Conservation (phyloP, 2,329 filamentous ascomycete genomes). For the Aspergillus brasiliensis region DNA sequence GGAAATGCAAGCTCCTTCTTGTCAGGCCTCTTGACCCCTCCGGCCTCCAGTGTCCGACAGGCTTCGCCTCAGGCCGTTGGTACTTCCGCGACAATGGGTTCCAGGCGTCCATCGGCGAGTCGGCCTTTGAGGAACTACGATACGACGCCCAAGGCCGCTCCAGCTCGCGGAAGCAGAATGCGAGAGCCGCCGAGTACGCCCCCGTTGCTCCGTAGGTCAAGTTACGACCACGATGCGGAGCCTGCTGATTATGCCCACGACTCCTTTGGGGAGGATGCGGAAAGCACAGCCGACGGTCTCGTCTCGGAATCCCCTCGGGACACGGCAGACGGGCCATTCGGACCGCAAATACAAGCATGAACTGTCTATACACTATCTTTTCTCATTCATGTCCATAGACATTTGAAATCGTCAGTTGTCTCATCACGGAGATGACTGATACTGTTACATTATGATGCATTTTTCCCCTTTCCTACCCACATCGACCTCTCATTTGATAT, state of each 20-base stretch:
- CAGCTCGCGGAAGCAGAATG: constrained; percentile 33
- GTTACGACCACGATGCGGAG: constrained; percentile 63
- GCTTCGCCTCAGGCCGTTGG: constrained; percentile 51
- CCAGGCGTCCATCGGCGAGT: constrained; percentile 36
- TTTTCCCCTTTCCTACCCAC: neutral
- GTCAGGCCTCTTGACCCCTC: constrained; percentile 86
- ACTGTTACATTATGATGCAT: constrained; percentile 9
- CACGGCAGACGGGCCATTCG: constrained; percentile 33
- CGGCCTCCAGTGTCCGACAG: constrained; percentile 70
- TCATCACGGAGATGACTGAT: neutral
- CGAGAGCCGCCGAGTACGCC: constrained; percentile 51
- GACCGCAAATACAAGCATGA: constrained; percentile 31
- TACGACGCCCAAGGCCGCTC: constrained; percentile 31
- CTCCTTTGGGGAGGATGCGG: constrained; percentile 53
- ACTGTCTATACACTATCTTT: constrained; percentile 13
- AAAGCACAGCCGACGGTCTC: constrained; percentile 48
- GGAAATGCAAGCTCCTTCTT: constrained; percentile 63
- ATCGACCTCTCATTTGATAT: constrained; percentile 4
- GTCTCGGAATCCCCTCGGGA: constrained; percentile 38
- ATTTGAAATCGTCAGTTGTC: neutral
- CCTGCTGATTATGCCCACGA: constrained; percentile 49
- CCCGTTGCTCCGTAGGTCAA: constrained; percentile 57
- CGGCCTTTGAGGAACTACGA: constrained; percentile 37
- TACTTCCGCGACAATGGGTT: constrained; percentile 30
- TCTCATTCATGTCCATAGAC: constrained; percentile 14